A percentile compares a stretch with the other conserved stretches of the same genome.
phyloP scores from a whole-genome alignment of 805 yeast species.

The Brettanomyces custersianus region DNA sequence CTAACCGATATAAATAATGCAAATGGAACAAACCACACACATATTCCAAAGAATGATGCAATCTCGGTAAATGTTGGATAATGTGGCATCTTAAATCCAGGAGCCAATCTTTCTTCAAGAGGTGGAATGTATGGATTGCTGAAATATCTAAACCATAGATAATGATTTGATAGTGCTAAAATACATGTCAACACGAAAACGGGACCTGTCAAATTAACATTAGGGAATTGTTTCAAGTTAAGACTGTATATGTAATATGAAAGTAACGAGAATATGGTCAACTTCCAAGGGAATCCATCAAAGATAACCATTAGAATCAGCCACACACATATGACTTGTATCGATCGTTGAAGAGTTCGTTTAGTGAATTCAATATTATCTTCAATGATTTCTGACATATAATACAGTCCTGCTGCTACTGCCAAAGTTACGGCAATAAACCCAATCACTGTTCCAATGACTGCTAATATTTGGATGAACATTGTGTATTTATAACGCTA shows the following conservation, averaged over 20 bases:
- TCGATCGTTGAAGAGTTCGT: slow-evolving; percentile 53
- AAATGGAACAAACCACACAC: slow-evolving; percentile 92
- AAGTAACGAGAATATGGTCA: slow-evolving; percentile 56
- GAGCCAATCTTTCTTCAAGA: slow-evolving; percentile 45
- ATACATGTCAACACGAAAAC: slow-evolving; percentile 62
- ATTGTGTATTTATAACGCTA: too few relatives aligned
- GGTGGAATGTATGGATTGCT: slow-evolving; percentile 67
- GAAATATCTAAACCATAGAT: slow-evolving; percentile 83
- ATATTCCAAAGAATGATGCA: slow-evolving; percentile 89
- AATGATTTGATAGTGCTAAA: slow-evolving; percentile 72
- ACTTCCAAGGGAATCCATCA: slow-evolving; percentile 72
- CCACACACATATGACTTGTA: slow-evolving; percentile 48
- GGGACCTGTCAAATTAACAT: slow-evolving; percentile 65
- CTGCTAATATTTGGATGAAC: slow-evolving; percentile 52
- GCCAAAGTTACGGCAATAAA: slow-evolving; percentile 51
- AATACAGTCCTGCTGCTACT: slow-evolving; percentile 85
- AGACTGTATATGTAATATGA: slow-evolving; percentile 69
- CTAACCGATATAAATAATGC: slow-evolving; percentile 84
- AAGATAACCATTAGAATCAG: slow-evolving; percentile 53
- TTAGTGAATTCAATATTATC: slow-evolving; percentile 85
- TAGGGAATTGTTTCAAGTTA: slow-evolving; percentile 77
- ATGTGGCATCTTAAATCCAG: slow-evolving; percentile 52
- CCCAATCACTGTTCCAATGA: slow-evolving; percentile 52
- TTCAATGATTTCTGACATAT: slow-evolving; percentile 85
- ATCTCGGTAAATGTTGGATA: slow-evolving; percentile 82